Conservation (phyloP, 2,329 filamentous ascomycete genomes). For the Verticillium klebahnii region DNA sequence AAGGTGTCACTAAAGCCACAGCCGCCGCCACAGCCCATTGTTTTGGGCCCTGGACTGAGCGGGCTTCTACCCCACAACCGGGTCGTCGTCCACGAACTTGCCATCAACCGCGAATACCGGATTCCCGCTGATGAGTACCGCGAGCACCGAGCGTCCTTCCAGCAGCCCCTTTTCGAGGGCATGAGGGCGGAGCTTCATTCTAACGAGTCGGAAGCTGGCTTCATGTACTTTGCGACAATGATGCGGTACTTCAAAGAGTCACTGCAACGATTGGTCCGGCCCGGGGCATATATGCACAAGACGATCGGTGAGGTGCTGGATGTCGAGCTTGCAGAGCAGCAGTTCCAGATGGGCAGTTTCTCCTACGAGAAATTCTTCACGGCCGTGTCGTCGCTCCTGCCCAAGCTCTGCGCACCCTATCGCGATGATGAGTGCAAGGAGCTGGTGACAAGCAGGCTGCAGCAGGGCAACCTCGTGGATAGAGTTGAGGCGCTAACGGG, state of each 20-base stretch:
- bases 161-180: constrained; percentile 48
- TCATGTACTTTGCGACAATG: constrained; percentile 65
- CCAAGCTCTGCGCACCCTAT: constrained; percentile 75
- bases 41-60: constrained; percentile 36
- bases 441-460: constrained; percentile 57
- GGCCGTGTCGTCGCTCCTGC: constrained; percentile 70
- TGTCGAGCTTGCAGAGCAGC: constrained; percentile 62
- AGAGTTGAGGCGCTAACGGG: constrained; percentile 70
- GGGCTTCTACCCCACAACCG: constrained; percentile 67
- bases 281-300: constrained; percentile 67
- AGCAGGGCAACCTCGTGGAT: constrained; percentile 63
- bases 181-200: constrained; percentile 61
- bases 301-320: constrained; percentile 74
- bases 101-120: constrained; percentile 73
- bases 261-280: constrained; percentile 65
- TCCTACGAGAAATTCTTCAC: constrained; percentile 78
- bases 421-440: constrained; percentile 72
- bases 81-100: constrained; percentile 71
- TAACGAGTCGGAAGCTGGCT: constrained; percentile 60
- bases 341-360: constrained; percentile 68
- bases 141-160: constrained; percentile 47
- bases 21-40: constrained; percentile 30
- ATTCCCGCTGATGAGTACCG: constrained; percentile 59
- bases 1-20: constrained; percentile 16
- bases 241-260: constrained; percentile 68